These are phyloP conservation scores for Suillus discolor DNA, from an alignment of 768 basidiomycete species.

Conservation along the genomic window DNA sequence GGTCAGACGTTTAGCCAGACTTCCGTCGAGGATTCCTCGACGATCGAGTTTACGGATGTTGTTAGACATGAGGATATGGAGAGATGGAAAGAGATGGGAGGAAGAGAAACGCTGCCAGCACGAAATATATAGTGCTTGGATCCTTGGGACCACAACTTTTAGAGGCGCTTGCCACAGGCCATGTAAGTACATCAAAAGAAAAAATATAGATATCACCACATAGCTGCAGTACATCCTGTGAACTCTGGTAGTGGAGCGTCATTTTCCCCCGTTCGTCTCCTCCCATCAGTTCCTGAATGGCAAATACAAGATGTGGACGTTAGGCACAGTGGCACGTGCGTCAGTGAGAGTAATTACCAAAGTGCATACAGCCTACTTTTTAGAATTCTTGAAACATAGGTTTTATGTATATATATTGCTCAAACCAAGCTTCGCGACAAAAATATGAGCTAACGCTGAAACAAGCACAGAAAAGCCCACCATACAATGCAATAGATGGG, in stretches of 20 bases:
- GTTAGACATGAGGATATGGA: neutral
- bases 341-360: too few relatives aligned
- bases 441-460: too few relatives aligned
- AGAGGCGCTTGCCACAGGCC: neutral
- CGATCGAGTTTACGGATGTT: slow-evolving; percentile 17
- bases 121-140: slow-evolving; percentile 23
- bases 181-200: neutral
- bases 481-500: too few relatives aligned
- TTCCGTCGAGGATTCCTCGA: slow-evolving; percentile 25
- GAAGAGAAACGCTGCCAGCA: slow-evolving; percentile 13
- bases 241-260: neutral
- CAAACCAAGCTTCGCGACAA: too few relatives aligned
- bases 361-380: too few relatives aligned
- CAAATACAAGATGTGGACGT: too few relatives aligned
- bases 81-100: slow-evolving; percentile 13
- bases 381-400: too few relatives aligned
- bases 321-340: too few relatives aligned
- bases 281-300: too few relatives aligned
- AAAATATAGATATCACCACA: slow-evolving; percentile 13
- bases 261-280: too few relatives aligned
- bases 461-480: too few relatives aligned
- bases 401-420: too few relatives aligned
- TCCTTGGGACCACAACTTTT: neutral
- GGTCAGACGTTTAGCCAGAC: slow-evolving; percentile 28
- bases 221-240: neutral